Evolutionary conservation across 805 yeast species (phyloP).

Genomic region (Clavispora santaluciae): DNA sequence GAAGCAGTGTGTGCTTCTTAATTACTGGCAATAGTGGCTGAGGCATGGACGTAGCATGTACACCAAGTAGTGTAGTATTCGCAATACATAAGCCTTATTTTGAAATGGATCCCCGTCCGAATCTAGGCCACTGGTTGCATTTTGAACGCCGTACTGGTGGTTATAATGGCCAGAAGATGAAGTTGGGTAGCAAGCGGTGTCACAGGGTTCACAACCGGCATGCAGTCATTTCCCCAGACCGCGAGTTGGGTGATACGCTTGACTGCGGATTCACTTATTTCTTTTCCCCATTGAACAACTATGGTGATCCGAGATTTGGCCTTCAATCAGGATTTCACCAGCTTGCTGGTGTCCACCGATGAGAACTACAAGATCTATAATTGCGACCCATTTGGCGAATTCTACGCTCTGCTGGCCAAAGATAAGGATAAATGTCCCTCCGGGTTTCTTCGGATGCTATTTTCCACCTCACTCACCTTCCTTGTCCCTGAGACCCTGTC

Average conservation of each 20-base stretch:
- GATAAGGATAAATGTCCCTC: conserved; percentile 21
- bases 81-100: background rate
- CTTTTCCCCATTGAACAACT: background rate
- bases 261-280: background rate
- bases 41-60: too few species aligned
- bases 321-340: conserved; percentile 40
- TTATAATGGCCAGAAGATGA: too few species aligned
- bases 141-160: too few species aligned
- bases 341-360: conserved; percentile 33
- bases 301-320: conserved; percentile 20
- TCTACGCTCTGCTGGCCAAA: conserved; percentile 22
- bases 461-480: conserved; percentile 38
- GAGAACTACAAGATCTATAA: conserved; percentile 35
- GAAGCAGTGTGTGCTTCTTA: background rate
- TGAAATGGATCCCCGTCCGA: too few species aligned
- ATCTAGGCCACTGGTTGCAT: too few species aligned
- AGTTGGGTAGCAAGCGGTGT: background rate
- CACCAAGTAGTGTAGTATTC: too few species aligned
- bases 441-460: conserved; percentile 32
- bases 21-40: too few species aligned
- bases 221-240: background rate
- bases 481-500: conserved; percentile 29
- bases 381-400: conserved; percentile 44
- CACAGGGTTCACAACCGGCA: background rate
- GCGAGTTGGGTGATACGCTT: background rate